These are phyloP conservation scores for Ganoderma meredithae DNA, from an alignment of 1,284 basidiomycete species.

Conservation along the genomic window DNA sequence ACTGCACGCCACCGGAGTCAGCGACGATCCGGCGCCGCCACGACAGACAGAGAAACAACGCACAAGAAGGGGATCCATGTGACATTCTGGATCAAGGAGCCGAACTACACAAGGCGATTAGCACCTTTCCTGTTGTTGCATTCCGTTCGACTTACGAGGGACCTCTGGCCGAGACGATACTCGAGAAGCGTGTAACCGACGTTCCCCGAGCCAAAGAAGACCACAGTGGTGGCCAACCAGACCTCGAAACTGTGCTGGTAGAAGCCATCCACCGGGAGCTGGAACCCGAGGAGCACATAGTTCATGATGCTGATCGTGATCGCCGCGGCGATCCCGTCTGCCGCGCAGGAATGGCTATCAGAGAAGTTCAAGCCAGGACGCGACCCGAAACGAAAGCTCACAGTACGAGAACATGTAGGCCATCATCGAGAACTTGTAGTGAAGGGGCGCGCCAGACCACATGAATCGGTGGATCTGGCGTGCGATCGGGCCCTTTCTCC, in stretches of 20 bases:
- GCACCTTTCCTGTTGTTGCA: neutral
- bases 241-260: conserved; percentile 53
- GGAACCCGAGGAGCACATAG: conserved; percentile 54
- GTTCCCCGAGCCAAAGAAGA: conserved; percentile 59
- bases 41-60: conserved; percentile 29
- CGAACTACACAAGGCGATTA: conserved; percentile 34
- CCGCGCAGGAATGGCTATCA: conserved; percentile 5
- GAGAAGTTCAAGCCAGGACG: neutral
- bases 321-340: conserved; percentile 50
- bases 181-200: conserved; percentile 55
- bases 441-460: conserved; percentile 49
- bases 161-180: conserved; percentile 54
- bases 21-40: conserved; percentile 8
- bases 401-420: conserved; percentile 56
- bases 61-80: conserved; percentile 58
- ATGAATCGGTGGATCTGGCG: conserved; percentile 55
- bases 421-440: conserved; percentile 55
- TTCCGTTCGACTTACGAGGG: conserved; percentile 34
- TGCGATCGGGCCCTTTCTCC: conserved; percentile 55
- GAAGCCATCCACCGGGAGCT: conserved; percentile 55
- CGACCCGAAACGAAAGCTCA: conserved; percentile 31
- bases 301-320: conserved; percentile 49
- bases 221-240: conserved; percentile 57
- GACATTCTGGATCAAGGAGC: conserved; percentile 50
- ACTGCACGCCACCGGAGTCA: conserved; percentile 40